Conservation (phyloP, 116 monocot species). For the Zostera marina region DNA sequence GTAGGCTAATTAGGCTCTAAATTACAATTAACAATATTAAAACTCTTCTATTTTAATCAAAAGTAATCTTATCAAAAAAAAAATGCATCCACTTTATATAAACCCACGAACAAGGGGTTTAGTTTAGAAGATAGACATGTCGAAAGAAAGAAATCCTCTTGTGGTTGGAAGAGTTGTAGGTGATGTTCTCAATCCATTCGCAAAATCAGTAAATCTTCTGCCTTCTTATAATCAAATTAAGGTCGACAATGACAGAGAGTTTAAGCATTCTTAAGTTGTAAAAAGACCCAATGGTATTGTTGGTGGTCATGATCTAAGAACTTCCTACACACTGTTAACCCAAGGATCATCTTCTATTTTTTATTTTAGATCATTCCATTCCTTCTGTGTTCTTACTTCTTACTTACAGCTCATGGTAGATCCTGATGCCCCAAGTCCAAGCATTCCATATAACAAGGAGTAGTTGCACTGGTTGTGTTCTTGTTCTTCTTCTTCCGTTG, state of each 20-base stretch:
- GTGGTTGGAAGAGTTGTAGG: constrained; percentile 30
- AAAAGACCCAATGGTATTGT: constrained; percentile 29
- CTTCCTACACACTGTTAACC: constrained; percentile 48
- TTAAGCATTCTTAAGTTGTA: constrained; percentile 26
- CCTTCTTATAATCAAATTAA: constrained; percentile 11
- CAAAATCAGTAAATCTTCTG: constrained; percentile 13
- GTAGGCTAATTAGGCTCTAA: no score
- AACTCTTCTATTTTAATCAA: no score
- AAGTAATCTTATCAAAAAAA: no score
- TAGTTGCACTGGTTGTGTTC: constrained; percentile 50
- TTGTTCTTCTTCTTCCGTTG: neutral
- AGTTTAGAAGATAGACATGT: constrained; percentile 9
- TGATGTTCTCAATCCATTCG: constrained; percentile 45
- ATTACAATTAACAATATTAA: no score
- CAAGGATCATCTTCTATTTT: neutral
- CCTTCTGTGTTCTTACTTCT: neutral
- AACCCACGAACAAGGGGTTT: no score
- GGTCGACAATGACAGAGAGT: constrained; percentile 29
- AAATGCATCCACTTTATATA: no score
- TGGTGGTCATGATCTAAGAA: constrained; percentile 37
- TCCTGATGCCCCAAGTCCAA: constrained; percentile 79
- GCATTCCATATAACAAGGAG: constrained; percentile 40
- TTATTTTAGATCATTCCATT: neutral
- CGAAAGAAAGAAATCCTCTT: constrained; percentile 13
- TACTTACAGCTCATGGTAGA: constrained; percentile 40